phyloP scores from a whole-genome alignment of 2,329 filamentous ascomycete genomes.

The Beauveria varroae region DNA sequence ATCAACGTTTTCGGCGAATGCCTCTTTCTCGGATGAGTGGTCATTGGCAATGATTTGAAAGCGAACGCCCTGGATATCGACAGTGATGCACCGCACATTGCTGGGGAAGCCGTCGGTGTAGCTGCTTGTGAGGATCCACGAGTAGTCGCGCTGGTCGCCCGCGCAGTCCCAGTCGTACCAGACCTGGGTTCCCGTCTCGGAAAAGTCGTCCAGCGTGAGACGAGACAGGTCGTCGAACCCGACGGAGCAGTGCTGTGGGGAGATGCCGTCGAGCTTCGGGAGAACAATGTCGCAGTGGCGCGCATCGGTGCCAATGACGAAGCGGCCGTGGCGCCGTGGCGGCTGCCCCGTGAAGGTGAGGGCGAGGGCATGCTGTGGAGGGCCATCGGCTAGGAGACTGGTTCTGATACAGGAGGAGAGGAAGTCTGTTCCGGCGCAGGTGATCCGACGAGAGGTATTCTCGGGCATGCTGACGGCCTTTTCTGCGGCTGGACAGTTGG shows the following conservation, averaged over 20 bases:
- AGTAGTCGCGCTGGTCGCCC: conserved; percentile 28
- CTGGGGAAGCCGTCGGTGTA: conserved; percentile 26
- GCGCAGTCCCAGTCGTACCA: conserved; percentile 35
- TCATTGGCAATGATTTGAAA: conserved; percentile 33
- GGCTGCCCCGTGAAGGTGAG: conserved; percentile 26
- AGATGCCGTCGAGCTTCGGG: conserved; percentile 26
- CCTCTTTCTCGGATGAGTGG: conserved; percentile 24
- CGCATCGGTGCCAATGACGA: conserved; percentile 32
- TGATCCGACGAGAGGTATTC: conserved; percentile 23
- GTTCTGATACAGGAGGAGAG: conserved; percentile 24
- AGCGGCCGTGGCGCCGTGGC: conserved; percentile 28
- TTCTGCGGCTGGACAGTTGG: conserved; percentile 25
- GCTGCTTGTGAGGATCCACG: conserved; percentile 29
- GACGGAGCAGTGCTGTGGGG: conserved; percentile 29
- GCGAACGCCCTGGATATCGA: conserved; percentile 32
- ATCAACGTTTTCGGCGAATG: conserved; percentile 27
- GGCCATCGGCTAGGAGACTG: conserved; percentile 14
- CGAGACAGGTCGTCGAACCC: conserved; percentile 31
- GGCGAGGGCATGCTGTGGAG: conserved; percentile 24
- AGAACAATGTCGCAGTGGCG: conserved; percentile 29
- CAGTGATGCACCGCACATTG: conserved; percentile 25
- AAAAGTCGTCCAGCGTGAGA: conserved; percentile 32
- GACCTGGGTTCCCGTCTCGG: conserved; percentile 30
- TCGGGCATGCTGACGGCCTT: conserved; percentile 24
- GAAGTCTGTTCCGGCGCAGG: conserved; percentile 18